Evolutionary conservation across 164 flowering plant species (phyloP).

Genomic region (Hamamelis virginiana): DNA sequence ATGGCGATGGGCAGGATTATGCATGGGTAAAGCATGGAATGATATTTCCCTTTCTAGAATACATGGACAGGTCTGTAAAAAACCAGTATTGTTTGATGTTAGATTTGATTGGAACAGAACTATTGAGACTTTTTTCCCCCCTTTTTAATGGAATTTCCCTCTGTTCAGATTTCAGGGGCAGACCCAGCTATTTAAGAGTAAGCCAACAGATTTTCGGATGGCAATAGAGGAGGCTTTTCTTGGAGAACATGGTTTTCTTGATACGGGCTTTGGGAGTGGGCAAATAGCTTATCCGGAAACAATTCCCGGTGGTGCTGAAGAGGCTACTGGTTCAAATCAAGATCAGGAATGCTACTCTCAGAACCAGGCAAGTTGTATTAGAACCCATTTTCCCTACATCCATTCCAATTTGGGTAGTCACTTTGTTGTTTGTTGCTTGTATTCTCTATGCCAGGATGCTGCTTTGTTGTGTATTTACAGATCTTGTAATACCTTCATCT

Average conservation of each 20-base stretch:
- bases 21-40: slow-evolving; percentile 89
- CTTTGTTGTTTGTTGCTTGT: background rate
- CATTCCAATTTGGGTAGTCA: background rate
- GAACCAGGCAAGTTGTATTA: slow-evolving; percentile 46
- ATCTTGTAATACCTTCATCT: background rate
- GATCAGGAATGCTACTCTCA: slow-evolving; percentile 41
- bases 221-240: slow-evolving; percentile 82
- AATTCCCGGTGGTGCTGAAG: slow-evolving; percentile 29
- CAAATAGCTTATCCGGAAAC: slow-evolving; percentile 25
- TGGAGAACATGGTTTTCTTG: slow-evolving; percentile 64
- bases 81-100: background rate
- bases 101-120: background rate
- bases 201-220: slow-evolving; percentile 47
- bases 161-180: slow-evolving; percentile 76
- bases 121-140: no score
- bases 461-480: background rate
- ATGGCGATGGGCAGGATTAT: slow-evolving; percentile 65
- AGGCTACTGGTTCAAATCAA: slow-evolving; percentile 49
- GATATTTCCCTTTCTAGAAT: slow-evolving; percentile 78
- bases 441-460: background rate
- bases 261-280: slow-evolving; percentile 25
- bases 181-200: slow-evolving; percentile 55
- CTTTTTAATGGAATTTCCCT: slow-evolving; percentile 2
- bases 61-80: slow-evolving; percentile 66
- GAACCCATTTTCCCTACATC: background rate